These are phyloP conservation scores for Neurospora tetrasperma DNA, from an alignment of 495 filamentous ascomycete species.

Conservation along the genomic window DNA sequence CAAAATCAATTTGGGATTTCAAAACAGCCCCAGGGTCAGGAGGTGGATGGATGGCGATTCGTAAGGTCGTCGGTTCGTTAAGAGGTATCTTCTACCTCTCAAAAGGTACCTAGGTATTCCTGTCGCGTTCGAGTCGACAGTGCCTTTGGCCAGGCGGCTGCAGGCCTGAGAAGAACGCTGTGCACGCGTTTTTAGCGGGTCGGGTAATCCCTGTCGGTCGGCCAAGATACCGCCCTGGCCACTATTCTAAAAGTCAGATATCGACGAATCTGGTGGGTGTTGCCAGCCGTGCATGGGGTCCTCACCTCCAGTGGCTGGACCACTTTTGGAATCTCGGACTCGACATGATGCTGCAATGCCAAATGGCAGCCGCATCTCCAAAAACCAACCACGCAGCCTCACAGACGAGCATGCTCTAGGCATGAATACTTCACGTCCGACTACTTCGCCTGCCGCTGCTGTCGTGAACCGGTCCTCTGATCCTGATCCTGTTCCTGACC, in stretches of 20 bases:
- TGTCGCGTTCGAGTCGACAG: background rate
- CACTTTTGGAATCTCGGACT: constrained; percentile 10
- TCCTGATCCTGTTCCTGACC: background rate
- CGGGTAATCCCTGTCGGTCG: constrained; percentile 24
- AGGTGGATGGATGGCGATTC: background rate
- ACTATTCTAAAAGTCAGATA: constrained; percentile 25
- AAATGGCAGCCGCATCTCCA: constrained; percentile 24
- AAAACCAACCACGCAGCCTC: constrained; percentile 17
- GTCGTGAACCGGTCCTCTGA: constrained; percentile 21
- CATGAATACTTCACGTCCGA: constrained; percentile 29
- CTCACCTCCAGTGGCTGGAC: constrained; percentile 9
- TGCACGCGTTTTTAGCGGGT: background rate
- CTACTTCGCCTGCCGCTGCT: constrained; percentile 21
- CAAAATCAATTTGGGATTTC: background rate
- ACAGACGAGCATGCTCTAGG: constrained; percentile 23
- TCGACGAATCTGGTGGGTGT: constrained; percentile 22
- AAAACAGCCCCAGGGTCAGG: background rate
- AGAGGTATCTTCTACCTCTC: background rate
- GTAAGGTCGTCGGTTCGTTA: background rate
- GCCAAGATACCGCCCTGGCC: constrained; percentile 26
- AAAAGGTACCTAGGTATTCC: background rate
- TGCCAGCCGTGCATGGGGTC: constrained; percentile 15
- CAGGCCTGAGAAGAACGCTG: background rate
- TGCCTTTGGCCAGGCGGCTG: background rate
- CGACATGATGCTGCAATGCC: constrained; percentile 24